Evolutionary conservation across 1,139 yeast species (phyloP), one percentile per base, ranked within the genome.

Genomic region (Taphrina deformans): DNA sequence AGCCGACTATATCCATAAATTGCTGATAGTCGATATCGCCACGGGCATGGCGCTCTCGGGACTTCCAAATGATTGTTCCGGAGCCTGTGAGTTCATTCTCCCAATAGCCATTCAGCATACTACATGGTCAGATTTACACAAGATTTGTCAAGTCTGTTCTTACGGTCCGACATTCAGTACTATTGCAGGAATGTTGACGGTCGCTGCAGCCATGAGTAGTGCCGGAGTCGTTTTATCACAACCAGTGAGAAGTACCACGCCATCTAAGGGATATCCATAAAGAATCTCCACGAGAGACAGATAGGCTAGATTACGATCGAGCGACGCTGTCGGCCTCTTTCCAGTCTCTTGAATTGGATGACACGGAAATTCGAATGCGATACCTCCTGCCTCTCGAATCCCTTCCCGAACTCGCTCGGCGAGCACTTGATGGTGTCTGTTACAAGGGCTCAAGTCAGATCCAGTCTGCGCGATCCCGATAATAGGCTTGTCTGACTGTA

Each of bases 181-280:
- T 44, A 75, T 72, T 27, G 75, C 71, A 5, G 77, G 77, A 24
- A 76, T 71, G 69, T 75, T 72, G 67, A 75, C 69, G 14, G 77
- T 74, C 24, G 74, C 74, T 66, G 76, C 76, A 12, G 75, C 77
- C 73, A 75, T 75, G 29, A 75, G 69, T 62, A 72, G 70, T 24
- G 77, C 77, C 18, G 77, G 77, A 67, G 76, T 75, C 51, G 76
- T 75, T 65, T 75, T 75, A 67, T 75, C 77, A 62, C 77, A 75
- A 9, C 77, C 77, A 2, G 77, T 75, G 38, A 75, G 71, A 16
- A 76, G 70, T 23, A 75, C 73, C 2, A 71, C 73, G 3, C 73
- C 73, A 44, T 71, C 73, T 23, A 71, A 55, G 12, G 73, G 73
- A 48, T 71, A 71, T 4, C 73, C 73, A 58, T 67, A 71, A 23